Evolutionary conservation across 352 stramenopile species (phyloP).

Genomic region (Lagenidium giganteum): DNA sequence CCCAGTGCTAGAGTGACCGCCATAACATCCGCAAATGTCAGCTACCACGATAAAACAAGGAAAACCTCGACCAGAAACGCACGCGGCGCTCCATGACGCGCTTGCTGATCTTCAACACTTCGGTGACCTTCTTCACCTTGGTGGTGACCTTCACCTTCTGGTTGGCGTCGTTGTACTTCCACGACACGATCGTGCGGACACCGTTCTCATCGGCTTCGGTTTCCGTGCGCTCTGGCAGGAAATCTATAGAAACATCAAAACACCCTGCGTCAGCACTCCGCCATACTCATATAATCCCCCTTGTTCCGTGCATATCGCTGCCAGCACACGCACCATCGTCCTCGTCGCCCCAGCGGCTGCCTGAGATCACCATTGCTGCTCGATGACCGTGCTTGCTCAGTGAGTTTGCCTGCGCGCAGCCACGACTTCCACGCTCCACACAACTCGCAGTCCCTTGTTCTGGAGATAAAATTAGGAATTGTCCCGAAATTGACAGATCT

Average conservation of each 20-base stretch:
- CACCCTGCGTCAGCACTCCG: neutral
- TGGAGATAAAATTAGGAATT: too few species aligned
- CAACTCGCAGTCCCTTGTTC: too few species aligned
- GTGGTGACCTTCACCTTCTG: constrained; percentile 91
- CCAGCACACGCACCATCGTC: constrained; percentile 41
- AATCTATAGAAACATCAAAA: constrained; percentile 22
- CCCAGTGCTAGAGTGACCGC: constrained; percentile 51
- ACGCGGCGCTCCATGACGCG: constrained; percentile 70
- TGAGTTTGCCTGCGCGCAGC: too few species aligned
- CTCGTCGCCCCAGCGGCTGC: constrained; percentile 73
- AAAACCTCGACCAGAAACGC: neutral
- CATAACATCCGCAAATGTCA: too few species aligned
- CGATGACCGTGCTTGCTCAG: too few species aligned
- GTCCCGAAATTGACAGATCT: too few species aligned
- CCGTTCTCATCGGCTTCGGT: constrained; percentile 77
- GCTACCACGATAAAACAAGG: too few species aligned
- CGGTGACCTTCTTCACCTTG: constrained; percentile 84
- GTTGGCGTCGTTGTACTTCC: constrained; percentile 85
- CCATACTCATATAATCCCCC: neutral
- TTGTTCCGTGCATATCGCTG: neutral
- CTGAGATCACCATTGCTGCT: constrained; percentile 78
- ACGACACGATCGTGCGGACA: constrained; percentile 85
- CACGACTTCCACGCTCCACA: too few species aligned
- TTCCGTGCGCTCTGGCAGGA: constrained; percentile 77
- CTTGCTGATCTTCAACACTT: constrained; percentile 83